Base-by-base conservation (phyloP, 305 asterid genomes). In the Galium porrigens region DNA sequence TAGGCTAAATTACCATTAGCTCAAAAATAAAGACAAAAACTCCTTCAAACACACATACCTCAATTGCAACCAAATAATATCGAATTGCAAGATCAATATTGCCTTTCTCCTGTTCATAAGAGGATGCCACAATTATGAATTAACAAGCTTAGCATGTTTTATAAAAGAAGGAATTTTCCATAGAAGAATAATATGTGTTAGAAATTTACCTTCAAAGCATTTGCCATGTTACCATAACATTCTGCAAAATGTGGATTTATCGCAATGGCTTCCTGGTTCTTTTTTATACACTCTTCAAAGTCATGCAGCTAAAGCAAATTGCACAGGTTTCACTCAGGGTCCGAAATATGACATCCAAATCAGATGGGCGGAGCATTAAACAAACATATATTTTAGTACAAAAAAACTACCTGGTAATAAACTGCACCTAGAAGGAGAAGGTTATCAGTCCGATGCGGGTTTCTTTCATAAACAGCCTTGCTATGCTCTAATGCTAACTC, bases 201-300 rank as follows among this genome's bases (percentile, higher is more conserved):
- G 20, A 15, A 39, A 53, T 59, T 56, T 74, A 92, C 99, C 95
- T 92, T 92, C 88, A 84, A 92, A 71, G 99, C 99, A 81, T 92
- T 92, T 14, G 96, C 99, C 99, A 89, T 92, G 74, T 92, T 92
- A 62, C 99, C 99, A 78, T 89, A 92, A 76, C 99, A 89, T 83
- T 92, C 99, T 51, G 99, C 96, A 85, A 92, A 89, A 69, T 81
- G 90, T 32, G 99, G 96, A 68, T 92, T 87, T 49, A 92, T 77
- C 54, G 83, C 80, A 44, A 92, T 86, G 65, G 99, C 96, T 80
- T 92, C 99, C 78, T 92, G 95, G 74, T 92, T 92, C 81, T 87
- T 92, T 27, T 92, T 81, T 15, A 92, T 83, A 81, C 99, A 92
- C 71, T 65, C 77, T 58, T 92, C 96, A 65, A 84, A 89, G 73